A percentile compares a stretch with the other conserved stretches of the same genome.
Conservation (phyloP, 768 basidiomycete species). For the Russula sp. region DNA sequence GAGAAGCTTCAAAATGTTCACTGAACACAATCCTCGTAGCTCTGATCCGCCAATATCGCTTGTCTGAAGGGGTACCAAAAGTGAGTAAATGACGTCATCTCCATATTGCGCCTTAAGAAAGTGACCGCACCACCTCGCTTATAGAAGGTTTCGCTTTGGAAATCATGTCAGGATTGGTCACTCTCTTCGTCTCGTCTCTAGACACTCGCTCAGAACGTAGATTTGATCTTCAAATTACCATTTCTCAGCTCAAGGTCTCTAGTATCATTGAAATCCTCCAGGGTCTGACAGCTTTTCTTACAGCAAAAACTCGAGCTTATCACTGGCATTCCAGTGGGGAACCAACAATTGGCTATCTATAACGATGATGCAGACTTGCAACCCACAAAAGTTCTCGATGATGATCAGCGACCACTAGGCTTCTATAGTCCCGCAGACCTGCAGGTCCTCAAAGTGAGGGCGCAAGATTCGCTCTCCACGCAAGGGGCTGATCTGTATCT, state of each 20-base stretch:
- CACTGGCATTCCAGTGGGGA: conserved; percentile 78
- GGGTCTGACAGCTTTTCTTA: background rate
- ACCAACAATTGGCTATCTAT: conserved; percentile 63
- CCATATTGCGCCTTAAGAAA: background rate
- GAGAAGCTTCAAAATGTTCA: too few species aligned
- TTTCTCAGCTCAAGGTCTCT: conserved; percentile 77
- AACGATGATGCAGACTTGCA: conserved; percentile 49
- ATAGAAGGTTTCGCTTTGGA: background rate
- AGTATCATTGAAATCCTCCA: background rate
- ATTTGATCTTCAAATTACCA: conserved; percentile 66
- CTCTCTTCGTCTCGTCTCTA: conserved; percentile 74
- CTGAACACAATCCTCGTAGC: too few species aligned
- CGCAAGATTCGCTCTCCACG: background rate
- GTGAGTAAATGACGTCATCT: conserved; percentile 11
- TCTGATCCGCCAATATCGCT: too few species aligned
- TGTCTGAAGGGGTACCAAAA: too few species aligned
- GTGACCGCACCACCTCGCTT: background rate
- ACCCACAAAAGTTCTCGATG: conserved; percentile 50
- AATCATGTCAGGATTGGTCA: conserved; percentile 45
- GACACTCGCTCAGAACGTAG: conserved; percentile 90
- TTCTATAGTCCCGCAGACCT: conserved; percentile 70
- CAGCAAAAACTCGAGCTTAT: conserved; percentile 71
- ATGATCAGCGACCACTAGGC: conserved; percentile 63
- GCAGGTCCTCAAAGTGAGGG: conserved; percentile 73
- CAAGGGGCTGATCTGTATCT: background rate